Base-by-base conservation (phyloP, 805 yeast genomes). In the Saccharomycopsis oosterbeekiorum region DNA sequence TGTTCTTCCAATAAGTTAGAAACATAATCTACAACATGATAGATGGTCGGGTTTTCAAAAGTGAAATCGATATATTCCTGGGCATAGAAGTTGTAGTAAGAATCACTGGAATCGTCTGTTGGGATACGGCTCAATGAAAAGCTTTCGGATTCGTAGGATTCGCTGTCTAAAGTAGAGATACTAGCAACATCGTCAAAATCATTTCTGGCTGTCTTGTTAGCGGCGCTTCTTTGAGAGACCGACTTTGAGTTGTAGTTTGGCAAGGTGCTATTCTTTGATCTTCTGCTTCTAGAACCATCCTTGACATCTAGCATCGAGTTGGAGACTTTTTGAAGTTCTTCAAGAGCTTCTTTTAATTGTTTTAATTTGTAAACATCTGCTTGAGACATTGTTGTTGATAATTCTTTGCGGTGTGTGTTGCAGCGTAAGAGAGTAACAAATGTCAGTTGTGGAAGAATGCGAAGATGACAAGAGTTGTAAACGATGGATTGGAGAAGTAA, bases 11-110 rank as follows among this genome's bases (percentile, higher is more conserved):
- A 74, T 61, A 77, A 69, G 40, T 73, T 68, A 53, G 81, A 70
- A 62, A 87, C 78, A 68, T 75, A 73, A 43, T 78, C 70, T 15
- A 86, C 84, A 29, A 85, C 91, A 69, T 89, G 96, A 75, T 73
- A 88, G 47, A 84, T 84, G 17, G 96, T 88, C 57, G 96, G 96
- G 67, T 81, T 81, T 41, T 77, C 74, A 70, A 84, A 83, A 58
- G 90, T 86, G 75, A 89, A 89, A 65, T 84, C 83, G 62, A 88
- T 79, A 73, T 85, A 88, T 54, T 79, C 76, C n/a, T 80, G 70
- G 34, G 79, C 68, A 60, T 72, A 74, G 37, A 68, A 65, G 29
- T 70, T 61, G 57, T 62, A 71, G 62, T 70, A 71, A 39, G 72
- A 63, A 51, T 24, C 34, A 26, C 53, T 21, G 29, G 34, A 6